Base-by-base conservation (phyloP, 164 flowering plant genomes). In the Taxillus chinensis region DNA sequence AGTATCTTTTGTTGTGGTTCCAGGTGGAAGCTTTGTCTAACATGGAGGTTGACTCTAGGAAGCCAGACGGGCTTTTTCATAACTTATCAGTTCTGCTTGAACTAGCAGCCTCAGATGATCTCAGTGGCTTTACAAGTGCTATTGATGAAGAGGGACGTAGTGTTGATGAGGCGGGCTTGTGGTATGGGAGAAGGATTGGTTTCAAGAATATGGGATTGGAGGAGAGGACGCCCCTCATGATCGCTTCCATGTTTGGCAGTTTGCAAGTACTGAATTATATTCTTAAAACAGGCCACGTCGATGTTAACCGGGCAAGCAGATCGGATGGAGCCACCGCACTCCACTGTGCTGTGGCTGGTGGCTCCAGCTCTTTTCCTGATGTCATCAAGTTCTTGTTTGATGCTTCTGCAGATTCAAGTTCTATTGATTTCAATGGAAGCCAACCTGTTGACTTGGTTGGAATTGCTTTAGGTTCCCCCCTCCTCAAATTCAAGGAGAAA, bases 161-260 rank as follows among this genome's bases (percentile, higher is more conserved):
- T 62, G 41, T 83, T 50, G 79, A 79, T 61, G 78, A 74, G 67
- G 59, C 62, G 2, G 45, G 82, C 27, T 42, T 68, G 41, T 83
- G 87, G 87, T 83, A 81, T 71, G 82, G 85, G 0, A 69, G 81
- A 66, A 77, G 70, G 61, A 55, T 76, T 51, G 87, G 87, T 11
- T 77, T 79, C 2, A 81, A 78, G 55, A 76, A 73, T 77, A 75
- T 83, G 80, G 79, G 78, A 11, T 71, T 68, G 56, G 88, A 78
- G 60, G 84, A 75, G 71, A 76, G 86, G 65, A 82, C 84, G 0
- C 83, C 86, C 7, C 74, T 80, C 12, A 77, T 82, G 86, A 72
- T 84, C 64, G 84, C 89, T 58, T 67, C 89, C 55, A 61, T 78
- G 83, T 80, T 68, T 57, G 89, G 86, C 11, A 80, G 89, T 76